These are phyloP conservation scores for Grosmannia clavigera DNA, from an alignment of 2,329 filamentous ascomycete species.

Conservation along the genomic window DNA sequence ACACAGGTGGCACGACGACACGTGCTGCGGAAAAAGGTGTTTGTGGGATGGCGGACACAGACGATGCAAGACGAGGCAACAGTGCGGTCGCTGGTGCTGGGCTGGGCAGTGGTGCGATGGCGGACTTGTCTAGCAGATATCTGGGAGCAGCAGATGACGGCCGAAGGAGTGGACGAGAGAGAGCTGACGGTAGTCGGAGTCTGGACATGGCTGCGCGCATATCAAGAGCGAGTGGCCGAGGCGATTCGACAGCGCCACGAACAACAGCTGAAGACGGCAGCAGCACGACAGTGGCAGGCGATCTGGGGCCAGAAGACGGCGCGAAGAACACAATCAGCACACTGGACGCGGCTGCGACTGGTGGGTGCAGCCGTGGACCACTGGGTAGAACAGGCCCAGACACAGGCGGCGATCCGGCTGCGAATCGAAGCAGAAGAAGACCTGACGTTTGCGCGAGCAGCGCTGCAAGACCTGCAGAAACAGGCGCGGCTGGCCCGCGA, in stretches of 20 bases:
- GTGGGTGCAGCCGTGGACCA: neutral
- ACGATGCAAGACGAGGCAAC: slow-evolving; percentile 47
- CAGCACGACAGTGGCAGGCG: neutral
- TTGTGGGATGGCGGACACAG: slow-evolving; percentile 56
- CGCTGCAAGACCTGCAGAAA: slow-evolving; percentile 10
- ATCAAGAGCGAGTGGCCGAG: slow-evolving; percentile 16
- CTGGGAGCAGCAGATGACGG: slow-evolving; percentile 13
- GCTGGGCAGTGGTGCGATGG: slow-evolving; percentile 18
- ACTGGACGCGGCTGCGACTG: neutral
- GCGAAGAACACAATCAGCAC: neutral
- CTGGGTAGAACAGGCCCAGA: slow-evolving; percentile 8
- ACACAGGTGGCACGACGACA: slow-evolving; percentile 58
- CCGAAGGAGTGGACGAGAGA: slow-evolving; percentile 18
- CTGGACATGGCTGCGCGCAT: slow-evolving; percentile 19
- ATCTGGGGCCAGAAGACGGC: neutral
- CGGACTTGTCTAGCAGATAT: slow-evolving; percentile 13
- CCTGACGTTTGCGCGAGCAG: slow-evolving; percentile 1
- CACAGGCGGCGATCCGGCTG: neutral
- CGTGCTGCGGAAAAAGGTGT: slow-evolving; percentile 56
- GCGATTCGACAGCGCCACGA: slow-evolving; percentile 9
- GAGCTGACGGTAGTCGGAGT: slow-evolving; percentile 18
- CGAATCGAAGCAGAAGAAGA: slow-evolving; percentile 9
- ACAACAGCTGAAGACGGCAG: neutral
- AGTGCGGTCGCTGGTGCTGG: slow-evolving; percentile 23
- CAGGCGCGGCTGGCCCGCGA: slow-evolving; percentile 1